These are phyloP conservation scores for Trichoderma erinaceum DNA, from an alignment of 495 filamentous ascomycete species.

Conservation along the genomic window DNA sequence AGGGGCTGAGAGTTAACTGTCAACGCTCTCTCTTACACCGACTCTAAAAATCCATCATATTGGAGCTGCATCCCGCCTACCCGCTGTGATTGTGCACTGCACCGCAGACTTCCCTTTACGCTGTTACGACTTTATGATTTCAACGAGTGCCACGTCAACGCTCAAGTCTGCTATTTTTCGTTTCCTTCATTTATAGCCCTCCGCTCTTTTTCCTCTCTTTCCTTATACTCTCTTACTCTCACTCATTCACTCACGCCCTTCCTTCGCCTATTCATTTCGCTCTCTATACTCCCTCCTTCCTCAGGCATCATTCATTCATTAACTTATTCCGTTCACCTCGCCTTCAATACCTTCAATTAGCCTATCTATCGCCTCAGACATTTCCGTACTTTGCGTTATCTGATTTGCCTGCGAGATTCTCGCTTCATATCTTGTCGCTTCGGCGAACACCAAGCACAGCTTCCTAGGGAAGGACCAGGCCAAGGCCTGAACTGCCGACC, in stretches of 20 bases:
- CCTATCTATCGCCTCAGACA: background rate
- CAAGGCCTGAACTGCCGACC: background rate
- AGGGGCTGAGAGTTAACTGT: too few relatives aligned
- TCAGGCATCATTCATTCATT: background rate
- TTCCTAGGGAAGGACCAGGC: background rate
- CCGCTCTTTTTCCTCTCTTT: background rate
- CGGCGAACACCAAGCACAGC: background rate
- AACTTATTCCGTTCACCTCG: background rate
- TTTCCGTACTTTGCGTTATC: background rate
- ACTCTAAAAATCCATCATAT: background rate
- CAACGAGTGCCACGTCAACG: conserved; percentile 6
- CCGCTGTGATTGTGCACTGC: background rate
- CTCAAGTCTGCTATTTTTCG: background rate
- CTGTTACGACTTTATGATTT: conserved; percentile 9
- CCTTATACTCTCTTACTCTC: background rate
- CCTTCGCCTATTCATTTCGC: background rate
- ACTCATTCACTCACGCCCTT: background rate
- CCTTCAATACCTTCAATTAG: background rate
- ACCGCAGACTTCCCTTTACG: background rate
- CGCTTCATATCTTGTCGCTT: conserved; percentile 2
- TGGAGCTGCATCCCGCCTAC: background rate
- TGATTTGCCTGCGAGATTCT: background rate
- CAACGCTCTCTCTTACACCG: background rate
- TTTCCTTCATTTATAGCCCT: background rate
- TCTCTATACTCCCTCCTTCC: background rate